Evolutionary conservation across 176 grass and related monocot species (phyloP), one percentile per base, ranked within the genome.

Genomic region (Carex parvula): DNA sequence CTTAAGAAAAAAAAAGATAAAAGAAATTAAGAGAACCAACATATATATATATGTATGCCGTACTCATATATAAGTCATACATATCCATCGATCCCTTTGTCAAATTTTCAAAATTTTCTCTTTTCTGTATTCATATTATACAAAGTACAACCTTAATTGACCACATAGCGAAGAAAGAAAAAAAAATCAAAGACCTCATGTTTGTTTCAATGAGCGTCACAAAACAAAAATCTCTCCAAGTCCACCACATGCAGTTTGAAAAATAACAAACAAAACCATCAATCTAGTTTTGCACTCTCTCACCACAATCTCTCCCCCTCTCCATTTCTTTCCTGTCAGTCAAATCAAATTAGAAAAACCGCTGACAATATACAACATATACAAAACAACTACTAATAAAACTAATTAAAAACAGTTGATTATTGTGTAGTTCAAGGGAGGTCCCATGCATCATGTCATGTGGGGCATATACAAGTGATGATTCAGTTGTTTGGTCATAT

Each of bases 311-410:
- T 64, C 72, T 60, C 72, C 14, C 41, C 30, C 15, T 57, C 77
- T 9, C 64, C 61, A 17, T 37, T 62, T 79, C 9, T 67, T 85
- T 87, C 83, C 44, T 78, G 44, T 44, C 75, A 30, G 63, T 89
- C 86, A 91, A 68, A 60, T 48, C 64, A 87, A 87, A 91, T 81
- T 70, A 81, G 56, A 41, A 88, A 83, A 83, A 84, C 56, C 30
- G 3, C 48, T 79, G 86, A 12, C 55, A 74, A 79, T 72, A 20
- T 55, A 22, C 70, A 80, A 41, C 60, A 85, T 76, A 85, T 71
- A 85, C 82, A 76, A 59, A 84, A 13, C 21, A 44, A 67, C 35
- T 41, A 70, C 70, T 86, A 89, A 86, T 68, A 79, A 91, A 80
- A 88, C 44, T 55, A 80, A 88, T 32, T 55, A 81, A 73, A 83